Conservation (phyloP, 192 early-diverging fungal genomes). For the Lunasporangiospora selenospora region DNA sequence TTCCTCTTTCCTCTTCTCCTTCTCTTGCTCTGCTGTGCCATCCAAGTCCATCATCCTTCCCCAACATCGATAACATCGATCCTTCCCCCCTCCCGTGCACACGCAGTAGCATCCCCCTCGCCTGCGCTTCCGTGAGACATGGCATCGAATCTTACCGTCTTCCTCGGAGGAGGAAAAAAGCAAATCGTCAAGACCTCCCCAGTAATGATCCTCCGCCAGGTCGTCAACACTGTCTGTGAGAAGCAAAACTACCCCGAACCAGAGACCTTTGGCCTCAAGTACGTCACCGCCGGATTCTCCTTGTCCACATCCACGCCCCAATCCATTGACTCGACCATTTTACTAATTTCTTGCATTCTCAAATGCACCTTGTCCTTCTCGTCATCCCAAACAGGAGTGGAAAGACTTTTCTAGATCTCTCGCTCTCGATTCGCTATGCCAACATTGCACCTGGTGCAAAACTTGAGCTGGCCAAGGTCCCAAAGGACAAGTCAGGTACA, state of each 20-base stretch:
- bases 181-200: constrained; percentile 74
- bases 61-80: not conserved
- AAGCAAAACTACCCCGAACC: constrained; percentile 60
- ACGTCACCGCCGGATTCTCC: constrained; percentile 16
- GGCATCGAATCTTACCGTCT: constrained; percentile 66
- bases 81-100: not conserved
- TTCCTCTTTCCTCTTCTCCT: not conserved
- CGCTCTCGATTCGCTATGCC: constrained; percentile 79
- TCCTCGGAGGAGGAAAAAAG: constrained; percentile 55
- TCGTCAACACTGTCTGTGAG: constrained; percentile 67
- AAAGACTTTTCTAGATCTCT: constrained; percentile 70
- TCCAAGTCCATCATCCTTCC: not conserved
- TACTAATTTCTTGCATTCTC: constrained; percentile 5
- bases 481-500: constrained; percentile 47
- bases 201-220: constrained; percentile 70
- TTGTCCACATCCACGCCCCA: not conserved
- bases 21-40: not conserved
- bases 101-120: not conserved
- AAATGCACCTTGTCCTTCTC: not conserved
- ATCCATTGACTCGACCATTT: not conserved
- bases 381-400: constrained; percentile 41
- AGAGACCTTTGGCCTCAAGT: constrained; percentile 67
- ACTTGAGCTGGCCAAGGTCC: constrained; percentile 58
- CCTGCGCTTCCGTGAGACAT: constrained; percentile 33
- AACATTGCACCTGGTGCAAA: constrained; percentile 84